Percentiles rank a stretch among this genome's conserved stretches.
Conservation (phyloP, 495 filamentous ascomycete genomes). For the Penicillium herquei region DNA sequence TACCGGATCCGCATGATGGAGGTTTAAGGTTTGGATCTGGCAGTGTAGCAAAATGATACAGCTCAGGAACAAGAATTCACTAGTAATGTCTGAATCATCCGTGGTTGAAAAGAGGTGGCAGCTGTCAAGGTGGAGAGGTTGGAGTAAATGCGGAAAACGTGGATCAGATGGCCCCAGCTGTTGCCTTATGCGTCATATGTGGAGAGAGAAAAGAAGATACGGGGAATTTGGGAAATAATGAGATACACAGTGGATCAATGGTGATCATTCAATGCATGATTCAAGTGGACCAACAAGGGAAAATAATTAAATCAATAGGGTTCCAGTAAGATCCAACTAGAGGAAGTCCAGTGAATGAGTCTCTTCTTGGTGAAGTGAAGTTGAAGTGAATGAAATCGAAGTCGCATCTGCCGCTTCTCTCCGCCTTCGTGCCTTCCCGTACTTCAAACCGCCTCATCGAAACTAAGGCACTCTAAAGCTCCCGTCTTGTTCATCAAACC, state of each 20-base stretch:
- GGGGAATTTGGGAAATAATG: no score
- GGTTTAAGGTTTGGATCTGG: background rate
- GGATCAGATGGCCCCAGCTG: slow-evolving; percentile 21
- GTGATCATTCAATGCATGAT: no score
- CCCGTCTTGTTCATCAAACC: slow-evolving; percentile 42
- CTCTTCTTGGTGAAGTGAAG: background rate
- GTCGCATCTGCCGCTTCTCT: slow-evolving; percentile 18
- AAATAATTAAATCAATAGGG: no score
- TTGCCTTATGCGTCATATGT: slow-evolving; percentile 34
- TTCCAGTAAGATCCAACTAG: no score
- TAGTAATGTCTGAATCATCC: background rate
- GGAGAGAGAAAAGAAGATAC: background rate
- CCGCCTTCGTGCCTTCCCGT: slow-evolving; percentile 36
- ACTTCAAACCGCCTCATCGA: slow-evolving; percentile 41
- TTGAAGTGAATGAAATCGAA: slow-evolving; percentile 5
- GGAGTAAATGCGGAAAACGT: slow-evolving; percentile 6
- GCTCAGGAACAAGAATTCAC: background rate
- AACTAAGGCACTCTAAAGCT: slow-evolving; percentile 37
- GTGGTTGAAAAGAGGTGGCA: background rate
- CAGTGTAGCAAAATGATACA: background rate
- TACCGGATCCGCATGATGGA: slow-evolving; percentile 65
- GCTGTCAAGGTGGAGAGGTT: background rate
- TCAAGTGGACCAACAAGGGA: no score
- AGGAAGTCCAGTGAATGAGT: background rate
- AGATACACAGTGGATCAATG: no score